Evolutionary conservation across 140 eudicot species (phyloP).

Genomic region (Eryngium alpinum): DNA sequence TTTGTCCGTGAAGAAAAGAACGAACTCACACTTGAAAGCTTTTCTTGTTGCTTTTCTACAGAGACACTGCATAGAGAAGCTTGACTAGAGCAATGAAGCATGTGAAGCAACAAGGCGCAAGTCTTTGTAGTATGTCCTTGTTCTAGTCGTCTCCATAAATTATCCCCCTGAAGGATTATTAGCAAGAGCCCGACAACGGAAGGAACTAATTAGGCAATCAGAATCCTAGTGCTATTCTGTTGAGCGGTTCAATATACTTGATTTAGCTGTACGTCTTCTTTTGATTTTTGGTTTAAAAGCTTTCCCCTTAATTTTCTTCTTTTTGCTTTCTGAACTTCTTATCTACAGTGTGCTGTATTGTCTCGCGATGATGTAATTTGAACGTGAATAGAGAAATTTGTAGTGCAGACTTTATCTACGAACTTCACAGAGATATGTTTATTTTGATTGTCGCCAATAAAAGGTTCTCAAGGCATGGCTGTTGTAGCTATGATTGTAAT

Average conservation of each 20-base stretch:
- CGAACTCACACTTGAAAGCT: background rate
- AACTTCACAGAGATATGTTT: background rate
- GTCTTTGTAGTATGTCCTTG: background rate
- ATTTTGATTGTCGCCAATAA: background rate
- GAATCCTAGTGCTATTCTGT: background rate
- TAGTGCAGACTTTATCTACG: slow-evolving; percentile 1
- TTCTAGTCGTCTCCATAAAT: background rate
- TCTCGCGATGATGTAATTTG: background rate
- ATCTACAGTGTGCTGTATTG: background rate
- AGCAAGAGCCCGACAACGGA: slow-evolving; percentile 1
- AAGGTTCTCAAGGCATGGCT: background rate
- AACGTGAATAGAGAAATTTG: background rate
- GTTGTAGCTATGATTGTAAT: background rate
- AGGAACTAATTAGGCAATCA: background rate
- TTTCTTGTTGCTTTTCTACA: background rate
- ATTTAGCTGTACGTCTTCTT: slow-evolving; percentile 9
- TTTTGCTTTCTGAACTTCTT: background rate
- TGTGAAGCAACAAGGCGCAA: background rate
- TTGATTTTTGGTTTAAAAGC: background rate
- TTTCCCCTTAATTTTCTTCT: background rate
- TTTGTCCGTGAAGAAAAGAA: background rate
- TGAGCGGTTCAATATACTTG: background rate
- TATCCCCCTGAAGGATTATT: background rate
- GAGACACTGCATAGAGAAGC: slow-evolving; percentile 12
- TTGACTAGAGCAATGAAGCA: slow-evolving; percentile 1